Evolutionary conservation across 306 rosid species (phyloP), one percentile per base, ranked within the genome.

Genomic region (Gastrolobium bilobum): DNA sequence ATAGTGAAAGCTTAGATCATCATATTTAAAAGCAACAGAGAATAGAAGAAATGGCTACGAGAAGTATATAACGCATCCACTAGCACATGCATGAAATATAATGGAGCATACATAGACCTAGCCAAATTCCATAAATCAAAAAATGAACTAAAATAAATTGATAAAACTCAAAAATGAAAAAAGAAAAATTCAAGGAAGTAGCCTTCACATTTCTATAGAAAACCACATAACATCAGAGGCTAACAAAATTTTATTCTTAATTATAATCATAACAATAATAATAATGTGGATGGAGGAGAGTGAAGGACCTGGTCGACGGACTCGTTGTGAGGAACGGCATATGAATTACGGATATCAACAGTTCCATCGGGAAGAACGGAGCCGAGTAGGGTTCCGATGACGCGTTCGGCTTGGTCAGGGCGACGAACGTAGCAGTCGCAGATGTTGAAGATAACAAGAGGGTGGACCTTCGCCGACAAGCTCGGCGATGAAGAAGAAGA

Each of bases 311-410:
- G 96, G n/a, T 87, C 98, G 8, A 86, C 73, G 33, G 79, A 79
- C 82, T 94, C 98, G n/a, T 54, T 93, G 77, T 94, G 98, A 73
- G 98, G 98, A 82, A 94, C 98, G 6, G 98, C 98, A 50, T 94
- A 94, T 10, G 97, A 90, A 84, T 94, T 94, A 66, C 97, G 86
- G 68, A 94, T 84, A 69, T 94, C 97, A 4, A 94, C 90, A 10
- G 93, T 92, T 73, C 98, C 98, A 6, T 94, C 94, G 30, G 94
- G 88, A 2, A 88, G 80, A 68, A 92, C 60, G 47, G 92, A 92
- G 29, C 98, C 97, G 11, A 94, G 97, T 20, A 94, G 98, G 4
- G 97, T 94, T 42, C 98, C 97, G 71, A 94, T 94, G 54, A 94
- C 98, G 48, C 98, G 93, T 70, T 94, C 94, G 5, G 97, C 91